phyloP scores from a whole-genome alignment of 2,329 filamentous ascomycete genomes.

The Aureobasidium leucospermi region DNA sequence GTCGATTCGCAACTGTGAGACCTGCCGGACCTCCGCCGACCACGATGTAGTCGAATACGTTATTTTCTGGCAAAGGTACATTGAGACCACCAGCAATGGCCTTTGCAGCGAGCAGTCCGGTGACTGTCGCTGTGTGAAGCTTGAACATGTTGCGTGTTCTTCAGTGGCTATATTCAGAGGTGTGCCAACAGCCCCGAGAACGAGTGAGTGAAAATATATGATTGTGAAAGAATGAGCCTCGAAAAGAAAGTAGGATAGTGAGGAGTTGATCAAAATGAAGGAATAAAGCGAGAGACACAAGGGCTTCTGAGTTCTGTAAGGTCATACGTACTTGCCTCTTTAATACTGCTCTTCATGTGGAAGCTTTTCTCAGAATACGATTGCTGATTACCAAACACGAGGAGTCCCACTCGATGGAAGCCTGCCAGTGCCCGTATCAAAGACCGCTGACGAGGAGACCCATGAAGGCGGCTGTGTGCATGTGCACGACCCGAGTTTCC shows the following conservation, averaged over 20 bases:
- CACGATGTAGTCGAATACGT: constrained; percentile 23
- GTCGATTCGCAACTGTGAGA: constrained; percentile 24
- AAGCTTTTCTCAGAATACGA: not conserved
- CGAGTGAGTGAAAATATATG: not conserved
- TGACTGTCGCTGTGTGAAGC: not conserved
- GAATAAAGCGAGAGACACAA: not conserved
- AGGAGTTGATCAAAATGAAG: not conserved
- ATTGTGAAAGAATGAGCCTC: not conserved
- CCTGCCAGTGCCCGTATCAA: constrained; percentile 3
- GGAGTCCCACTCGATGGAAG: not conserved
- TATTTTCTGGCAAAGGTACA: constrained; percentile 14
- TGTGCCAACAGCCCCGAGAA: not conserved
- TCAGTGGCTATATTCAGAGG: not conserved
- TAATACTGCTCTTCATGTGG: not conserved
- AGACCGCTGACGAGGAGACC: not conserved
- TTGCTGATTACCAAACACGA: constrained; percentile 5
- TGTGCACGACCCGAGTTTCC: constrained; percentile 1
- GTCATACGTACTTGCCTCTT: not conserved
- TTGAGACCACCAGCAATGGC: constrained; percentile 15
- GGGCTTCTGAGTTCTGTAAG: not conserved
- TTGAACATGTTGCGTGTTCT: not conserved
- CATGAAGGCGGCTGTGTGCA: not conserved
- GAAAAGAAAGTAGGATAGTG: not conserved
- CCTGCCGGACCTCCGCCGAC: constrained; percentile 25
- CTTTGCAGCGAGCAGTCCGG: constrained; percentile 8